Base-by-base conservation (phyloP, 1,284 basidiomycete species). In the Rhizopogon hawkerae region DNA sequence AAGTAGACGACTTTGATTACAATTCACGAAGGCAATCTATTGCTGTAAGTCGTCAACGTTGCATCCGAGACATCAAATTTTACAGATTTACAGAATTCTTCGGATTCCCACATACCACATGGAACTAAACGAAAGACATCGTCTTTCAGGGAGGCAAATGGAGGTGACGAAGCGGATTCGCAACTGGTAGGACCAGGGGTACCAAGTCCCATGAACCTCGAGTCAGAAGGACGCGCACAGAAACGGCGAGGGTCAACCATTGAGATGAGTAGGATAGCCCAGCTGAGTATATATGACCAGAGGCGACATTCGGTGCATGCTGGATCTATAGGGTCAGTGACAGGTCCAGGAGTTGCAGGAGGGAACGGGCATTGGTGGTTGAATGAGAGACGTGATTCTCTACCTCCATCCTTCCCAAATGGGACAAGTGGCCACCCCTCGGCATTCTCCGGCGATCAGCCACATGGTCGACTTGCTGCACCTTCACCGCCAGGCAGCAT, bases 51-150 rank as follows among this genome's bases (percentile, higher is more conserved):
- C 70, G 35, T 47, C 7, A 29, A 21, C 8, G 16, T 29, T 31
- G 47, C 5, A 31, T 24, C n/a, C 29, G 41, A 43, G 18, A 33
- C 13, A n/a, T 41, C 34, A 21, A 52, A 35, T 42, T 35, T 44
- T 24, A 48, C 38, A 10, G 7, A 13, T 35, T 35, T 26, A 38
- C 54, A 64, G 62, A 67, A 58, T 23, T 64, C 62, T 2, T 64
- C 68, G 45, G 69, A 73, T 55, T 65, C 69, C 36, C 66, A 69
- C 6, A 58, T 69, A 11, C 68, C 73, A 38, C 78, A 79, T 60
- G 85, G 86, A 52, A 80, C 77, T 50, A 90, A 90, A 66, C 78
- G 87, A 57, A 91, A 91, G 69, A 82, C 88, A 71, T 85, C 86
- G 35, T 70, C 72, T 55, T 85, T 88, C 72, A 75, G 79, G 54